Evolutionary conservation across 2,329 filamentous ascomycete species (phyloP), one percentile per base, ranked within the genome.

Genomic region (Cyphellophora attinorum): DNA sequence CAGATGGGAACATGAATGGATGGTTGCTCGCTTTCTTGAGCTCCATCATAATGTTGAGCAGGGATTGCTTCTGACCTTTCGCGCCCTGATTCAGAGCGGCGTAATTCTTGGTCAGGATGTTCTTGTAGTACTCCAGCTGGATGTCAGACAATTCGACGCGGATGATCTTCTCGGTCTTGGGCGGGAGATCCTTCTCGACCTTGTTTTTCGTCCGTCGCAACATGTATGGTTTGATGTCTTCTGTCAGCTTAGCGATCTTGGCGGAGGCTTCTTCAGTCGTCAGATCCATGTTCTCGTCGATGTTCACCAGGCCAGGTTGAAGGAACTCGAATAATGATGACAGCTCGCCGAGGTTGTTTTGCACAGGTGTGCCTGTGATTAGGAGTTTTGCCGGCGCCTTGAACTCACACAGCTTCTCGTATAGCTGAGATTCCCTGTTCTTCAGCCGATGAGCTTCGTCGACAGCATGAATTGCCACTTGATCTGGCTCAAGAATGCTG

Each of bases 11-110:
- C 80, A 98, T 93, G 63, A 95, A 93, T 1, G 91, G 89, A 54
- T 98, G 91, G 52, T 98, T 98, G 63, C 89, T 96, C 56, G 91
- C 86, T 61, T 98, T 98, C 67, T 98, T 98, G 52, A 98, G 61
- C 59, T 98, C 91, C 91, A 98, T 98, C 76, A 98, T 95, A 56
- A 98, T 91, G 60, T 98, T 98, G 44, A 98, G 67, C 11, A 98
- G 65, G 0, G 89, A 96, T 47, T 93, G 89, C 60, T 94, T 96
- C 57, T 93, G 85, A 5, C 89, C 91, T 41, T 77, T 85, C 29
- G 81, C 79, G 29, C 86, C 89, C 52, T 94, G 84, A 50, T 93
- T 94, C 19, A 98, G 70, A 3, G 89, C 91, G 18, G 86, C 79
- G 52, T 98, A 98, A 55, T 98, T 98, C 51, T 89, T 80, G 0